A percentile compares a stretch with the other conserved stretches of the same genome.
Evolutionary conservation across 306 rosid genomes (phyloP).

Genomic region (Castanopsis chinensis): DNA sequence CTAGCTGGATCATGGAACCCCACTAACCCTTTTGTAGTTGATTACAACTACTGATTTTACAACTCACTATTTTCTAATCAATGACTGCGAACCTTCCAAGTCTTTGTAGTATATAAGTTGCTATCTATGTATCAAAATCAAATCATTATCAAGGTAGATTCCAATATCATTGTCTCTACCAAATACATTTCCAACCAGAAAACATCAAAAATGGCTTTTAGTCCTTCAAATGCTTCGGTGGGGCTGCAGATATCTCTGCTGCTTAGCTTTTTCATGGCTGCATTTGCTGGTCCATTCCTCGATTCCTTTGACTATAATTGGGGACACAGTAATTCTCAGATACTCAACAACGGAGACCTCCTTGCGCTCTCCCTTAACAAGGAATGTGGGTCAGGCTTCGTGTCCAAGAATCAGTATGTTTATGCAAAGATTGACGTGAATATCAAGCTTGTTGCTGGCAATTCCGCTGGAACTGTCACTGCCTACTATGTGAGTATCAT

Average conservation of each 20-base stretch:
- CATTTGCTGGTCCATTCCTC: conserved; percentile 21
- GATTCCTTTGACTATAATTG: conserved; percentile 26
- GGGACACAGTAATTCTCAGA: conserved; percentile 27
- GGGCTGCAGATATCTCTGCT: background rate
- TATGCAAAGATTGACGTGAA: conserved; percentile 39
- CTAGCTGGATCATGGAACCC: background rate
- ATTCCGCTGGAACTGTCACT: conserved; percentile 48
- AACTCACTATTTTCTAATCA: background rate
- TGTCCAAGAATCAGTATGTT: conserved; percentile 33
- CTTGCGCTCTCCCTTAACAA: conserved; percentile 33
- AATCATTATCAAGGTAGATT: background rate
- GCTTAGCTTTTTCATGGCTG: conserved; percentile 8
- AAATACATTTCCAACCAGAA: background rate
- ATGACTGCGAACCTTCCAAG: background rate
- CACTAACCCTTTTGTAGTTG: background rate
- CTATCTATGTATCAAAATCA: background rate
- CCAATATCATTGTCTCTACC: background rate
- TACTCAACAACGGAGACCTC: conserved; percentile 29
- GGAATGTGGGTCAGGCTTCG: conserved; percentile 38
- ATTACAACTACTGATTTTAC: background rate
- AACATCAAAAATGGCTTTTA: background rate
- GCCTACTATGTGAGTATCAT: conserved; percentile 28
- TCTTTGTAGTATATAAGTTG: background rate
- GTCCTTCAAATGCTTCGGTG: conserved; percentile 4
- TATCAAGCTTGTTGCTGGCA: conserved; percentile 41